Conservation (phyloP, 345 rosid genomes). For the Diplotaxis tenuifolia region DNA sequence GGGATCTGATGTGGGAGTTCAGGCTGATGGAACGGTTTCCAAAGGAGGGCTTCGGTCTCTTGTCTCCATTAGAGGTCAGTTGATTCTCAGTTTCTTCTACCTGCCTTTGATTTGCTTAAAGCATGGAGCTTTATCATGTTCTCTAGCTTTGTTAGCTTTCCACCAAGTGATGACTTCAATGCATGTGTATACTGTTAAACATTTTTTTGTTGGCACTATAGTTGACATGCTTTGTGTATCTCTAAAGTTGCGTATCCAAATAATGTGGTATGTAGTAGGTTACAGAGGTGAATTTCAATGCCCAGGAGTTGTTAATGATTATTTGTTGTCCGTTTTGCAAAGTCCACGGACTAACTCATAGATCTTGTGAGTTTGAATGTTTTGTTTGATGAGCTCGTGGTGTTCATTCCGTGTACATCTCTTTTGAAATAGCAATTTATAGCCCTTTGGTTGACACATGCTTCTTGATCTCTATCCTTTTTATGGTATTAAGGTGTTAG, state of each 20-base stretch:
- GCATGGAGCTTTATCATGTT: neutral
- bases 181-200: neutral
- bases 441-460: conserved; percentile 1
- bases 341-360: neutral
- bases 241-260: neutral
- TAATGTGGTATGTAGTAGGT: neutral
- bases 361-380: neutral
- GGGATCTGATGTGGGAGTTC: conserved; percentile 21
- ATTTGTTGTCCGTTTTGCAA: neutral
- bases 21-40: conserved; percentile 45
- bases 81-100: neutral
- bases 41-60: conserved; percentile 55
- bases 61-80: conserved; percentile 52
- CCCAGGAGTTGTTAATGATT: neutral
- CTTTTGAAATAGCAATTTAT: neutral
- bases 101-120: neutral
- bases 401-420: neutral
- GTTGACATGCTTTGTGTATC: neutral
- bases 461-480: neutral
- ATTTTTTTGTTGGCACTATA: neutral
- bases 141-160: neutral
- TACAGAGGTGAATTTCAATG: conserved; percentile 4
- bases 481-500: conserved; percentile 50
- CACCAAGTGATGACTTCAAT: neutral
- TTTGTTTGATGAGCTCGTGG: conserved; percentile 3